Conservation (phyloP, 805 yeast species). For the Wickerhamiella azyma region DNA sequence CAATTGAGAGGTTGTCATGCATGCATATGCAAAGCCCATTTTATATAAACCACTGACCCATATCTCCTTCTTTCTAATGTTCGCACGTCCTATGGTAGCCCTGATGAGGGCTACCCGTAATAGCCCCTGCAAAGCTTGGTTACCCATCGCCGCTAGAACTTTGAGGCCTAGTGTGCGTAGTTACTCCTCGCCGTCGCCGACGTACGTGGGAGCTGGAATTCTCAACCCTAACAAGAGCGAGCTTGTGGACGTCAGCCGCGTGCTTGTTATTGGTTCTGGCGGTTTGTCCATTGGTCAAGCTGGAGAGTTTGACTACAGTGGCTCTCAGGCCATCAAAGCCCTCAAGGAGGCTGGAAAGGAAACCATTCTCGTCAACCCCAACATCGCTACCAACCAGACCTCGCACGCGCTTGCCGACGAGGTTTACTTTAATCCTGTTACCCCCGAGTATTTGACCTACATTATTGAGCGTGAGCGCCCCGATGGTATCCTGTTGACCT, state of each 20-base stretch:
- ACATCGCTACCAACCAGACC: slow-evolving; percentile 93
- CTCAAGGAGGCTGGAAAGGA: slow-evolving; percentile 76
- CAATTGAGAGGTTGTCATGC: background rate
- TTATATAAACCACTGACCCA: background rate
- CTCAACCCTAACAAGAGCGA: slow-evolving; percentile 23
- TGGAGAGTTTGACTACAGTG: slow-evolving; percentile 91
- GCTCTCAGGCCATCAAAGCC: slow-evolving; percentile 96
- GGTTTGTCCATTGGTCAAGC: slow-evolving; percentile 97
- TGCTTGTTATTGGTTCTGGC: slow-evolving; percentile 90
- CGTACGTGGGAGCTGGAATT: slow-evolving; percentile 29
- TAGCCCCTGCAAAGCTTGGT: slow-evolving; percentile 15
- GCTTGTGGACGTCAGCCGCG: slow-evolving; percentile 74
- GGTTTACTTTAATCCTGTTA: slow-evolving; percentile 88
- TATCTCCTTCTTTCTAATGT: slow-evolving; percentile 5
- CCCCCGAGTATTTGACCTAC: slow-evolving; percentile 89
- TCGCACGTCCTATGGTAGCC: slow-evolving; percentile 13
- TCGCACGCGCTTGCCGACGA: slow-evolving; percentile 92
- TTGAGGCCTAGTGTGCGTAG: background rate
- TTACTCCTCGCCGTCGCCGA: slow-evolving; percentile 5
- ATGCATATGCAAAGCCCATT: background rate
- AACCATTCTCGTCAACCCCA: slow-evolving; percentile 83
- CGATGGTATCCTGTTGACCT: slow-evolving; percentile 88
- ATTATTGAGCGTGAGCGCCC: slow-evolving; percentile 94
- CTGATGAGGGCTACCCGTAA: slow-evolving; percentile 16
- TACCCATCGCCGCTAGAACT: slow-evolving; percentile 7